These are phyloP conservation scores for Cryphonectria naterciae DNA, from an alignment of 2,329 filamentous ascomycete genomes.

Conservation along the genomic window DNA sequence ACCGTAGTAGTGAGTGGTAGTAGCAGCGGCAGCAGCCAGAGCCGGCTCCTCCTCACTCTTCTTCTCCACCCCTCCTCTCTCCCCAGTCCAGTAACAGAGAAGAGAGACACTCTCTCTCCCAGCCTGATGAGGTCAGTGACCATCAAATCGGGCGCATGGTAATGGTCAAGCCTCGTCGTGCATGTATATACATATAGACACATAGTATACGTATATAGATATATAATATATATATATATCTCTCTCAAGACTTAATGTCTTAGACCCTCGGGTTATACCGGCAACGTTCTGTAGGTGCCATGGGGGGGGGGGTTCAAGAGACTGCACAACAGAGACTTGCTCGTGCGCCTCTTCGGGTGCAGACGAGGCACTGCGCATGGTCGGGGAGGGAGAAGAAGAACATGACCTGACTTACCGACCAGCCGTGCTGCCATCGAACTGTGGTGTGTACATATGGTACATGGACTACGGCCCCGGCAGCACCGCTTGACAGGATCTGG, in stretches of 20 bases:
- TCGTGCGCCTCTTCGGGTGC: conserved; percentile 13
- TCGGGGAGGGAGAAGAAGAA: not conserved
- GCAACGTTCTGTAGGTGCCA: not conserved
- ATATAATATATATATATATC: conserved; percentile 1
- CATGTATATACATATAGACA: not conserved
- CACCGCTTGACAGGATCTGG: not conserved
- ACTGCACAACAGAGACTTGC: conserved; percentile 13
- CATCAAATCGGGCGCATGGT: conserved; percentile 17
- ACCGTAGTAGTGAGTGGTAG: not conserved
- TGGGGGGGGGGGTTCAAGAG: conserved; percentile 17
- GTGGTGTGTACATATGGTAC: not conserved
- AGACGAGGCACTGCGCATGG: conserved; percentile 9
- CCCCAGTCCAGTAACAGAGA: conserved; percentile 15
- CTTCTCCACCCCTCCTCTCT: not conserved
- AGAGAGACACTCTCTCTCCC: conserved; percentile 1
- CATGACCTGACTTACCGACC: conserved; percentile 4
- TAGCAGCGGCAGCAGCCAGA: conserved; percentile 15
- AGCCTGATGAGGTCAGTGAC: conserved; percentile 21
- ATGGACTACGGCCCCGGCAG: conserved; percentile 3
- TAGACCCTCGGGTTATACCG: conserved; percentile 13
- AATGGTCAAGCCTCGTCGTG: conserved; percentile 22
- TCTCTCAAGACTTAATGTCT: conserved; percentile 10
- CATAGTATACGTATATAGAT: not conserved
- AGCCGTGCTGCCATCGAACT: not conserved
- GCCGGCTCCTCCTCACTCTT: conserved; percentile 16